Evolutionary conservation across 805 yeast genomes (phyloP).

Genomic region (Ogataea neopini): DNA sequence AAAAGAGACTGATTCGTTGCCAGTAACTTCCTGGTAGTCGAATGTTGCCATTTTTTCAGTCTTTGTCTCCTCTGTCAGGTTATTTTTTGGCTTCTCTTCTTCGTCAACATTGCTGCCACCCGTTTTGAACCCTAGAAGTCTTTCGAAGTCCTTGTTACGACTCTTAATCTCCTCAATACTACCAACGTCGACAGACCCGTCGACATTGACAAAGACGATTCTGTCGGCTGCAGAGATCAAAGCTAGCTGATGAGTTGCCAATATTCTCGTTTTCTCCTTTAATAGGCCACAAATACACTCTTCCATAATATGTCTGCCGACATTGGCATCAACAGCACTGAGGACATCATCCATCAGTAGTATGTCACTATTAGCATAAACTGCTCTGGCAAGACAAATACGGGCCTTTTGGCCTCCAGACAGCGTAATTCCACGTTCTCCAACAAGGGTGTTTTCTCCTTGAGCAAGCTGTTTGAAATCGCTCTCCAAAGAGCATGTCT

Average conservation of each 20-base stretch:
- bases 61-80: conserved; percentile 24
- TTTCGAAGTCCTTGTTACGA: conserved; percentile 47
- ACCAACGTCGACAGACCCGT: conserved; percentile 60
- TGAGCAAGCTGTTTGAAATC: conserved; percentile 68
- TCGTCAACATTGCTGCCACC: conserved; percentile 30
- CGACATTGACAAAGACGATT: conserved; percentile 62
- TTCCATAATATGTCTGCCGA: conserved; percentile 75
- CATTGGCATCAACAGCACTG: conserved; percentile 85
- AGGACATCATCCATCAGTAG: conserved; percentile 75
- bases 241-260: conserved; percentile 83
- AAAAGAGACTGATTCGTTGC: conserved; percentile 38
- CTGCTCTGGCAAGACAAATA: conserved; percentile 76
- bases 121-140: conserved; percentile 48
- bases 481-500: conserved; percentile 63
- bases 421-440: conserved; percentile 80
- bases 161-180: conserved; percentile 52
- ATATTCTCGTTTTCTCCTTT: conserved; percentile 57
- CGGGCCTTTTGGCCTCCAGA: conserved; percentile 91
- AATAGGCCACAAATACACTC: conserved; percentile 63
- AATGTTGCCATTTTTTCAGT: conserved; percentile 15
- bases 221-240: conserved; percentile 67
- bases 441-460: conserved; percentile 77
- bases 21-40: conserved; percentile 23
- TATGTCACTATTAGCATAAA: conserved; percentile 67
- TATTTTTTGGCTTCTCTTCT: conserved; percentile 11